Evolutionary conservation across 495 filamentous ascomycete genomes (phyloP), one percentile per base, ranked within the genome.

Genomic region (Choiromyces venosus): DNA sequence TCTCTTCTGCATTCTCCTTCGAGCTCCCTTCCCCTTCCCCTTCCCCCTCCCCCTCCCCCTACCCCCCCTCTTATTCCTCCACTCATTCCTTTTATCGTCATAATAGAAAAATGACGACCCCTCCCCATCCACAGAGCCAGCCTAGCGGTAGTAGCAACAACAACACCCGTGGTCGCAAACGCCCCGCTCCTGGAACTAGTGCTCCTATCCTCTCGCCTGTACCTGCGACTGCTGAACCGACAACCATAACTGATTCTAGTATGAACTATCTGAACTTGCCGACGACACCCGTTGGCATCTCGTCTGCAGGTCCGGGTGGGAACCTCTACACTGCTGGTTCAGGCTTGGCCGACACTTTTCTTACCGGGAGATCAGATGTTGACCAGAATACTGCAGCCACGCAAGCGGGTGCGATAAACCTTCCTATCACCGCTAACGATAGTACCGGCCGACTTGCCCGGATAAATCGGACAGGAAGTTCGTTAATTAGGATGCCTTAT

Each of bases 51-150:
- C 75, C 64, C 74, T 64, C 71, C 70, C 46, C 40, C 42, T n/a
- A 10, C 37, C 71, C 39, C 52, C 42, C 46, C 64, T 39, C 68
- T 69, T 61, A n/a, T 66, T 33, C 69, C 33, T 65, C 65, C 65
- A 75, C 70, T 67, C 66, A 66, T 61, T 52, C 73, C 33, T 64
- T 29, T 40, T 42, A 65, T 39, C 64, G n/a, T 18, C 52, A 71
- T 39, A 38, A 52, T 67, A 77, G 69, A 77, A 77, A 76, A 77
- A 77, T 77, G 75, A 77, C 75, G 69, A 77, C 75, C 75, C 75
- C 75, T 77, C 75, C 75, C 66, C 75, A 77, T 69, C 69, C 74
- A 19, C 75, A 73, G 69, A 69, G 74, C 44, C 70, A 73, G 38
- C 40, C 68, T 38, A 77, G 66, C 56, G 76, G 69, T 74, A 74